A percentile compares a stretch with the other conserved stretches of the same genome.
Evolutionary conservation across 495 filamentous ascomycete species (phyloP).

Genomic region (Hypomontagnella submonticulosa): DNA sequence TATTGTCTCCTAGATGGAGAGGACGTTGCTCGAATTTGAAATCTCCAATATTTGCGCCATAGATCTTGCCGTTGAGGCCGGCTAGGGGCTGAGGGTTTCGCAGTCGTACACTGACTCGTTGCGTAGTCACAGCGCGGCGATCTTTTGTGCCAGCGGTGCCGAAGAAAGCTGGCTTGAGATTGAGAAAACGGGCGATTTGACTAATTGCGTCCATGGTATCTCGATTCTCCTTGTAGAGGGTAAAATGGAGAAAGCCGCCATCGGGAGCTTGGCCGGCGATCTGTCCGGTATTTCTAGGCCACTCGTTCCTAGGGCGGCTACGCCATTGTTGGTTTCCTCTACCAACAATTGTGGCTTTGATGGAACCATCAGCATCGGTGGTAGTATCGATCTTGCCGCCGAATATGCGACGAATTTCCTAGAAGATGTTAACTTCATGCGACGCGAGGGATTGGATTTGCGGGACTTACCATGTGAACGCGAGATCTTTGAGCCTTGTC

Average conservation of each 20-base stretch:
- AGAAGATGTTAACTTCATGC: conserved; percentile 21
- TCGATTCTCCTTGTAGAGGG: conserved; percentile 96
- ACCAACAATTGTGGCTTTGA: conserved; percentile 50
- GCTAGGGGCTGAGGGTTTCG: conserved; percentile 71
- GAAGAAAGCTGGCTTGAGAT: conserved; percentile 74
- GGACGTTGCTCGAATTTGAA: conserved; percentile 77
- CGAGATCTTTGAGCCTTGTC: conserved; percentile 53
- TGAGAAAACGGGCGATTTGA: conserved; percentile 74
- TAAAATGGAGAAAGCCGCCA: conserved; percentile 89
- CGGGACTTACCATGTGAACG: conserved; percentile 52
- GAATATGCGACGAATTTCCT: conserved; percentile 62
- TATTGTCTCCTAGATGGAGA: conserved; percentile 82
- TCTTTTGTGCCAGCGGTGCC: conserved; percentile 96
- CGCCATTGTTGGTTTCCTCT: conserved; percentile 50
- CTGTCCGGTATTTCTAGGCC: conserved; percentile 43
- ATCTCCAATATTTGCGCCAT: conserved; percentile 74
- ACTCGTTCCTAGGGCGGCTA: conserved; percentile 50
- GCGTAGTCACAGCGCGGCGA: conserved; percentile 85
- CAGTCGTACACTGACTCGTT: conserved; percentile 79
- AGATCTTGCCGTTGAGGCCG: conserved; percentile 67
- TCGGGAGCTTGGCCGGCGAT: conserved; percentile 51
- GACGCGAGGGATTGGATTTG: neutral
- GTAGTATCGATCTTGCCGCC: conserved; percentile 47
- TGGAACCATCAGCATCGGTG: conserved; percentile 44
- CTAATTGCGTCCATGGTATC: conserved; percentile 94